These are phyloP conservation scores for Tillandsia fasciculata DNA, from an alignment of 176 grass and related monocot species.

Conservation along the genomic window DNA sequence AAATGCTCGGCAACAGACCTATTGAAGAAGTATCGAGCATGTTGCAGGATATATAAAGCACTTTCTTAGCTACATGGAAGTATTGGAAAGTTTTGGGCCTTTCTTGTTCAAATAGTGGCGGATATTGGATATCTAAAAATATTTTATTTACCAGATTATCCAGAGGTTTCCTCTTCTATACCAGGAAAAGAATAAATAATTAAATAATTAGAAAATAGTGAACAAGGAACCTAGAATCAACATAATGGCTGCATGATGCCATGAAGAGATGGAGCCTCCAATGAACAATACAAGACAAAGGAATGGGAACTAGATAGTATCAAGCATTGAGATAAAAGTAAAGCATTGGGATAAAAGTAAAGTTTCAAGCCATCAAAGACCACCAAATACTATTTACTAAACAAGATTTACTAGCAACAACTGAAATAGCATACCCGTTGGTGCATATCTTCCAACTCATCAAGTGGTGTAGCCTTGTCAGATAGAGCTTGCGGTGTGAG, in stretches of 20 bases:
- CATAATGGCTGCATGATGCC: not conserved
- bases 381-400: not conserved
- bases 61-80: not conserved
- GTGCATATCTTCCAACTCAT: conserved; percentile 96
- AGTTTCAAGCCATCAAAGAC: not conserved
- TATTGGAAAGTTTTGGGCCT: not conserved
- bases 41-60: not conserved
- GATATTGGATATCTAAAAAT: not conserved
- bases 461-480: conserved; percentile 76
- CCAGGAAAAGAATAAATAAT: not conserved
- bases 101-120: too few species aligned
- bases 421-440: conserved; percentile 61
- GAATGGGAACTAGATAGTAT: not conserved
- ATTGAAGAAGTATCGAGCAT: not conserved
- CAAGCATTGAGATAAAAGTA: not conserved
- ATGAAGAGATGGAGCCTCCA: not conserved
- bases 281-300: not conserved
- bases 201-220: conserved; percentile 1
- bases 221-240: not conserved
- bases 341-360: not conserved
- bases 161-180: not conserved
- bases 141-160: conserved; percentile 2
- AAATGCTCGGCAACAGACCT: not conserved
- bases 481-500: conserved; percentile 72
- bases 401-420: conserved; percentile 3